These are phyloP conservation scores for Schwanniomyces sp. DNA, from an alignment of 805 yeast genomes.

Conservation along the genomic window DNA sequence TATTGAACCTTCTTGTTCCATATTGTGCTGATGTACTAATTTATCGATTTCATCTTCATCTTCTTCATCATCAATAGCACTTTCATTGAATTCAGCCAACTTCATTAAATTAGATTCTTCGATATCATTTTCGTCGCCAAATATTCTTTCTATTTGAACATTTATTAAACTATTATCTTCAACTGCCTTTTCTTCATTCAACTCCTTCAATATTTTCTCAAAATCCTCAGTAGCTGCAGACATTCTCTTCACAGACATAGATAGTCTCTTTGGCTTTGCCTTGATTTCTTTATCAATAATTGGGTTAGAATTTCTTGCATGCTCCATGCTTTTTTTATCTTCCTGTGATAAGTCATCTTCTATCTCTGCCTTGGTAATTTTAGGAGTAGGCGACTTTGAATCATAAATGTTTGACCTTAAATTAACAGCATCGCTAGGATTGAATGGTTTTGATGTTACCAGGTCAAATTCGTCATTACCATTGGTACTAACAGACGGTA, in stretches of 20 bases:
- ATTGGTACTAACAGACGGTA: slow-evolving; percentile 64
- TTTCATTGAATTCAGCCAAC: slow-evolving; percentile 16
- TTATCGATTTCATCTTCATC: slow-evolving; percentile 40
- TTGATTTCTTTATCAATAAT: background rate
- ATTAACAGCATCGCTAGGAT: slow-evolving; percentile 63
- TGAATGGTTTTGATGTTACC: slow-evolving; percentile 38
- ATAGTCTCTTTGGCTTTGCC: slow-evolving; percentile 22
- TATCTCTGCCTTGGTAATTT: slow-evolving; percentile 34
- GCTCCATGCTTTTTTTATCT: slow-evolving; percentile 1
- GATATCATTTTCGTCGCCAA: slow-evolving; percentile 21
- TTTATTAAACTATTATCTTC: slow-evolving; percentile 29
- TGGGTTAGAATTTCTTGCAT: background rate
- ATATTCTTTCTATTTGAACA: slow-evolving; percentile 29
- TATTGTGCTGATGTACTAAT: slow-evolving; percentile 34
- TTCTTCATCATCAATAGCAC: slow-evolving; percentile 23
- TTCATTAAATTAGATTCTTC: slow-evolving; percentile 15
- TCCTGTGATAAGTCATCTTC: slow-evolving; percentile 3
- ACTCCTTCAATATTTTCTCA: slow-evolving; percentile 33
- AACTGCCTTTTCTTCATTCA: slow-evolving; percentile 33
- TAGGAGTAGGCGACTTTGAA: slow-evolving; percentile 11
- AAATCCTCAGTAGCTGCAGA: slow-evolving; percentile 41
- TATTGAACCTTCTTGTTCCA: slow-evolving; percentile 30
- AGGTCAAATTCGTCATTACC: slow-evolving; percentile 24
- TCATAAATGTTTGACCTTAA: slow-evolving; percentile 50
- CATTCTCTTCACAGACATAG: slow-evolving; percentile 38